Conservation (phyloP, 1,284 basidiomycete genomes). For the Tremellales sp. region DNA sequence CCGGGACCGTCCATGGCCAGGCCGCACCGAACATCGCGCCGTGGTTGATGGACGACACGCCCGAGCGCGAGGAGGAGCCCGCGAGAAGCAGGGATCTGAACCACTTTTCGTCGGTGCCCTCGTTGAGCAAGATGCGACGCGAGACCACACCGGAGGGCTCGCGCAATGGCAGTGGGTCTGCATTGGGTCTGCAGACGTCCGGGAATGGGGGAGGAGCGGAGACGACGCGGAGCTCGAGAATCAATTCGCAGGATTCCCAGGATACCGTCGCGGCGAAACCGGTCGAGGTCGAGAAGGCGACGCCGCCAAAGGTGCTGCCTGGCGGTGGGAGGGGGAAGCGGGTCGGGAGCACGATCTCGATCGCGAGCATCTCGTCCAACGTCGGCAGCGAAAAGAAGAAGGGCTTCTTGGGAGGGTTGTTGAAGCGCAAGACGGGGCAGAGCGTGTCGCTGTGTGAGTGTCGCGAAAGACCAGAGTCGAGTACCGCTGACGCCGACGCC, state of each 20-base stretch:
- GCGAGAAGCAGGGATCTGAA: conserved; percentile 6
- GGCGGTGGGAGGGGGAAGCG: conserved; percentile 15
- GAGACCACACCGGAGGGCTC: conserved; percentile 2
- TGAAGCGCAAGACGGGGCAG: conserved; percentile 32
- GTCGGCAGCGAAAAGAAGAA: conserved; percentile 34
- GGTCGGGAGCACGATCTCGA: conserved; percentile 27
- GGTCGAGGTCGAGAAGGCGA: neutral
- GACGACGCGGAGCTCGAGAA: conserved; percentile 10
- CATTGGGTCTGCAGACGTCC: neutral
- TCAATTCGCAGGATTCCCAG: conserved; percentile 26
- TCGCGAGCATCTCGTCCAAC: conserved; percentile 11
- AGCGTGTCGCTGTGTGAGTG: conserved; percentile 18
- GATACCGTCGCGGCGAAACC: conserved; percentile 21
- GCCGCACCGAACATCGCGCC: conserved; percentile 43
- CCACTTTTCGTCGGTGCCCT: conserved; percentile 31
- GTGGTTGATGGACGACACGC: conserved; percentile 39
- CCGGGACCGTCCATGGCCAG: too few relatives aligned
- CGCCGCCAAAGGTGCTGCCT: neutral
- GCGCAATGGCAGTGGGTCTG: conserved; percentile 9
- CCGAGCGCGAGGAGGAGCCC: neutral
- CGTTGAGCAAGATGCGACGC: conserved; percentile 24
- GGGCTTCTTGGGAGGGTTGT: conserved; percentile 35
- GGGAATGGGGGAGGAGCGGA: neutral
- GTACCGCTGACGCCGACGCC: neutral
- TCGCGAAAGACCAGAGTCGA: neutral